Evolutionary conservation across 2,329 filamentous ascomycete species (phyloP), one percentile per base, ranked within the genome.

Genomic region (Xylariaceae sp.): DNA sequence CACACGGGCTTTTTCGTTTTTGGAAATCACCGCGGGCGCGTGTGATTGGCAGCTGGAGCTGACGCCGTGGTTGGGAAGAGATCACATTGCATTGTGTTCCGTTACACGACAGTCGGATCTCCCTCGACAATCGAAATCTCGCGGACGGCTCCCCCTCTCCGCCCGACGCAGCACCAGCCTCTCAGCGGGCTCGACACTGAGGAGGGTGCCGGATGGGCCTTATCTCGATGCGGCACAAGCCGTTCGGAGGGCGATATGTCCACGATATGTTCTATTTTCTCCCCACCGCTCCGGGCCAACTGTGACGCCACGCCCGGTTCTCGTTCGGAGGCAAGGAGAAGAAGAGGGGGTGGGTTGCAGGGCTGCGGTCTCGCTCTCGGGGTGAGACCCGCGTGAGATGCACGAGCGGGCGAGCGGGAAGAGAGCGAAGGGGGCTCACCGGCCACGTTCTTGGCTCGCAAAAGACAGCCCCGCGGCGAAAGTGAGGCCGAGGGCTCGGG

Each of bases 21-120:
- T 40, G 40, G 29, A 23, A 21, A 35, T 32, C 21, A 37, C 37
- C 24, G 33, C 22, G 21, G 30, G n/a, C 31, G 16, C 32, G 30
- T 33, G 38, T 49, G 49, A 48, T 44, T 49, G 46, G 49, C 34
- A 44, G 33, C 23, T 23, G 31, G 33, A 31, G 39, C 42, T 38
- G 44, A 33, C 38, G 38, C 39, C 43, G 48, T 43, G 42, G 36
- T 42, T 47, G 33, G 42, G 43, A 46, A 44, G 35, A 44, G 36
- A 45, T 41, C 46, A 44, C 39, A 38, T 37, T 43, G 39, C 43
- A 38, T 43, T 35, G 43, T 51, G 26, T 35, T 29, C 19, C 28
- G 53, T 56, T 46, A 41, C 52, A 56, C 53, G 36, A 38, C 51
- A 45, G 45, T 40, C 39, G 39, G 40, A 44, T 50, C 39, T 43